Evolutionary conservation across 164 flowering plant species (phyloP), one percentile per base, ranked within the genome.

Genomic region (Litsea cubeba): DNA sequence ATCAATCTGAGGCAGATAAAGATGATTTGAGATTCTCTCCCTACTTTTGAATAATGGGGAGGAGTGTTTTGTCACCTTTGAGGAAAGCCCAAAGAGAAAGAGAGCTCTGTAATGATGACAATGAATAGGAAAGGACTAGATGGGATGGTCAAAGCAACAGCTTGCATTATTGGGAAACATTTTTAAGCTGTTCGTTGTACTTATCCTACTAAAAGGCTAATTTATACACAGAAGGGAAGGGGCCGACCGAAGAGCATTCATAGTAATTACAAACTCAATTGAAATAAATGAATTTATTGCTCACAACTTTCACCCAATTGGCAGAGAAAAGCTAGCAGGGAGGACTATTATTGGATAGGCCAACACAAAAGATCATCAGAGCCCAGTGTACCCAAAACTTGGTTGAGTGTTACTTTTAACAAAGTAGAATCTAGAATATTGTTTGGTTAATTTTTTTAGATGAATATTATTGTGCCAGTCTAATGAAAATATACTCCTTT

Each of bases 111-210:
- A 82, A 85, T 85, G 85, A 84, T 86, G 82, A 54, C 81, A 81
- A 28, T 65, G 76, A 25, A 63, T 80, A 71, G 72, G 82, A 40
- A 75, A 70, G 81, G 68, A 65, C 14, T 25, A 0, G 68, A 50
- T 76, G 78, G 54, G 72, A 58, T 81, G 84, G 87, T 88, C 91
- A 85, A 86, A 81, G 80, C 58, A 69, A 25, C 60, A 40, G 63
- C 65, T 74, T 79, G 87, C 84, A 86, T 83, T 84, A 89, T 85
- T 87, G 87, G 80, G 71, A 79, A 81, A 71, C 82, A 79, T 57
- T 54, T 57, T 54, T 81, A 74, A 73, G 81, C 86, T 81, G 80
- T 75, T 74, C 77, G 76, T 74, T 77, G 84, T 80, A 78, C 83
- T 83, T 82, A 64, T 64, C 76, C 71, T 58, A 58, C 66, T 72